Evolutionary conservation across 83 land plant species (phyloP).

Genomic region (Thuja plicata): DNA sequence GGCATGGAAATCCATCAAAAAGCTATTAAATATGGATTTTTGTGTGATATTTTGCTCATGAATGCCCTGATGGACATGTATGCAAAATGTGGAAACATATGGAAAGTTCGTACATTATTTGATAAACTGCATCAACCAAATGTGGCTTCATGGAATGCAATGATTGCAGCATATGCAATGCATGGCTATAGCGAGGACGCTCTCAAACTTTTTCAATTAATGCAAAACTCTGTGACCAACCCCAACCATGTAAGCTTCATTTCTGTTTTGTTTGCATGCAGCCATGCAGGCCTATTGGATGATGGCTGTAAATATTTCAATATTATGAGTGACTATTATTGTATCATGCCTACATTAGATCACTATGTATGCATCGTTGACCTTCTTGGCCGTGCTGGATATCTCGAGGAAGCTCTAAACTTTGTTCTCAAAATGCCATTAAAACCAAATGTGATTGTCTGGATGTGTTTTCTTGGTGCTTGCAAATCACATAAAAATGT

Average conservation of each 20-base stretch:
- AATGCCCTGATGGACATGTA: conserved; percentile 8
- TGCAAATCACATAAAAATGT: conserved; percentile 21
- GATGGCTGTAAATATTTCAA: conserved; percentile 7
- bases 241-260: conserved; percentile 5
- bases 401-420: background rate
- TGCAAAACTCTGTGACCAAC: background rate
- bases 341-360: background rate
- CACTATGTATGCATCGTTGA: background rate
- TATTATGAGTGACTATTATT: background rate
- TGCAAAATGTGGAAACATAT: conserved; percentile 4
- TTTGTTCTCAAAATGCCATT: background rate
- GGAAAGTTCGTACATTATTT: background rate
- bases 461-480: conserved; percentile 37
- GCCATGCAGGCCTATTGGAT: conserved; percentile 14
- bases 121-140: background rate
- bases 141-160: conserved; percentile 7
- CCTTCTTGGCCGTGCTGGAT: conserved; percentile 9
- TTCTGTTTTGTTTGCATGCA: conserved; percentile 4
- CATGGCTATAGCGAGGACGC: conserved; percentile 1
- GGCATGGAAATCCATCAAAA: conserved; percentile 5
- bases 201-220: background rate
- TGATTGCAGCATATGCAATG: conserved; percentile 7
- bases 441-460: conserved; percentile 12
- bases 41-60: background rate
- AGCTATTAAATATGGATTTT: background rate